Percentiles rank a stretch among this genome's conserved stretches.
Evolutionary conservation across 805 yeast genomes (phyloP).

Genomic region (Yamadazyma phyllophila): DNA sequence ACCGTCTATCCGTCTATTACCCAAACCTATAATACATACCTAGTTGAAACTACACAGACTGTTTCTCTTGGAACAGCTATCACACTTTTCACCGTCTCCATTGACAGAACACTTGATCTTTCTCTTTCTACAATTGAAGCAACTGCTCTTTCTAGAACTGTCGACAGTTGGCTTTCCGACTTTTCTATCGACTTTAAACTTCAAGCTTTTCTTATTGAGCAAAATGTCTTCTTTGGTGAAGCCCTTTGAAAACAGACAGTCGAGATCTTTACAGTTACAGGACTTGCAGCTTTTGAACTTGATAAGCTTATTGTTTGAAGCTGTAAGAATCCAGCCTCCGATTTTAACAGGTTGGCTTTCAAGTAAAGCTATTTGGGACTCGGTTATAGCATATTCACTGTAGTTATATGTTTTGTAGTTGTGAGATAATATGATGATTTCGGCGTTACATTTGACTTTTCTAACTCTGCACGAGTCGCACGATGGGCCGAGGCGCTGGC

Average conservation of each 20-base stretch:
- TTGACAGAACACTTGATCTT: conserved; percentile 42
- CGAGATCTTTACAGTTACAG: conserved; percentile 44
- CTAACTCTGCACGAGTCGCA: conserved; percentile 70
- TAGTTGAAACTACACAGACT: conserved; percentile 28
- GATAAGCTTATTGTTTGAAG: conserved; percentile 35
- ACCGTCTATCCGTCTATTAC: conserved; percentile 1
- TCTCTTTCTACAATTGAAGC: conserved; percentile 41
- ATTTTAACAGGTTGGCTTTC: not conserved
- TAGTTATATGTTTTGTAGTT: conserved; percentile 4
- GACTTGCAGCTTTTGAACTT: conserved; percentile 56
- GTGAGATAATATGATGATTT: conserved; percentile 39
- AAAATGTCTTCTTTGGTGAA: conserved; percentile 61
- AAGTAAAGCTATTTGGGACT: conserved; percentile 3
- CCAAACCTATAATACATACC: not conserved
- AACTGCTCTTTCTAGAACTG: conserved; percentile 33
- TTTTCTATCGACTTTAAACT: conserved; percentile 10
- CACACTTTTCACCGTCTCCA: conserved; percentile 31
- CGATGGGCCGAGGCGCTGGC: conserved; percentile 73
- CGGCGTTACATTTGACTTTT: conserved; percentile 74
- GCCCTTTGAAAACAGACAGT: conserved; percentile 62
- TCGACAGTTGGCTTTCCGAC: conserved; percentile 8
- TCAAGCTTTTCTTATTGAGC: conserved; percentile 22
- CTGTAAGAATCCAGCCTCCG: conserved; percentile 13
- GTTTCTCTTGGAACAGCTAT: conserved; percentile 40
- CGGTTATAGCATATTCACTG: conserved; percentile 1